These are phyloP conservation scores for Penicillium psychrosexuale DNA, from an alignment of 2,329 filamentous ascomycete species.

Conservation along the genomic window DNA sequence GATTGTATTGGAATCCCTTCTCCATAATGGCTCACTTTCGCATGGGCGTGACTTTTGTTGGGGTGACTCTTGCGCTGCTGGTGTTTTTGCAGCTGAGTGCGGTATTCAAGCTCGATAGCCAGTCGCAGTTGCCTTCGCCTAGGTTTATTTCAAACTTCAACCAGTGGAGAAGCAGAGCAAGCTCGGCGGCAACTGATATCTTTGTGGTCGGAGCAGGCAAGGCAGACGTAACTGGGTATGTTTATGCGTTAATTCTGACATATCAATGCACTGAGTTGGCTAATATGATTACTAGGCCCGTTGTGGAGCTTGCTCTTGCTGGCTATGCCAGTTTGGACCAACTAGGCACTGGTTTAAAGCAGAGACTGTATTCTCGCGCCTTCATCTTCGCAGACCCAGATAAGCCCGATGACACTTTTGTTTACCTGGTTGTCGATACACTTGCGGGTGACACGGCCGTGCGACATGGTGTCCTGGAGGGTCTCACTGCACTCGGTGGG, in stretches of 20 bases:
- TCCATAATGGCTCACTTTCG: constrained; percentile 31
- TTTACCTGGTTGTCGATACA: constrained; percentile 85
- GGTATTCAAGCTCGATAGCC: constrained; percentile 16
- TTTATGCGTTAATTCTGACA: not conserved
- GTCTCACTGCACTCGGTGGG: constrained; percentile 63
- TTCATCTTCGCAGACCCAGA: constrained; percentile 76
- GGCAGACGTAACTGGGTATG: constrained; percentile 68
- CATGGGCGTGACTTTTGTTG: constrained; percentile 25
- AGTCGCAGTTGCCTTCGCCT: constrained; percentile 15
- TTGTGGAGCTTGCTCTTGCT: constrained; percentile 87
- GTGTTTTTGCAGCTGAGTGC: constrained; percentile 34
- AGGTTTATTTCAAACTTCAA: constrained; percentile 17
- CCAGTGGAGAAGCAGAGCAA: constrained; percentile 26
- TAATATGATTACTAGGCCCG: constrained; percentile 54
- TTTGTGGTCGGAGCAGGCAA: constrained; percentile 68
- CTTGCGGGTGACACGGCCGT: constrained; percentile 87
- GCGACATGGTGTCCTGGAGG: constrained; percentile 79
- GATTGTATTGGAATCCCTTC: not conserved
- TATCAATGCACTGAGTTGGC: not conserved
- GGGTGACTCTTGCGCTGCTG: constrained; percentile 27
- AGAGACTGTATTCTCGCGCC: constrained; percentile 81
- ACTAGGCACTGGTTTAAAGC: constrained; percentile 76
- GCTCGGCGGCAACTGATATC: constrained; percentile 32
- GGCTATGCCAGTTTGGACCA: constrained; percentile 87
- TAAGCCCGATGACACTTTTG: constrained; percentile 67